Evolutionary conservation across 352 stramenopile species (phyloP).

Genomic region (Phytophthora uliginosa): DNA sequence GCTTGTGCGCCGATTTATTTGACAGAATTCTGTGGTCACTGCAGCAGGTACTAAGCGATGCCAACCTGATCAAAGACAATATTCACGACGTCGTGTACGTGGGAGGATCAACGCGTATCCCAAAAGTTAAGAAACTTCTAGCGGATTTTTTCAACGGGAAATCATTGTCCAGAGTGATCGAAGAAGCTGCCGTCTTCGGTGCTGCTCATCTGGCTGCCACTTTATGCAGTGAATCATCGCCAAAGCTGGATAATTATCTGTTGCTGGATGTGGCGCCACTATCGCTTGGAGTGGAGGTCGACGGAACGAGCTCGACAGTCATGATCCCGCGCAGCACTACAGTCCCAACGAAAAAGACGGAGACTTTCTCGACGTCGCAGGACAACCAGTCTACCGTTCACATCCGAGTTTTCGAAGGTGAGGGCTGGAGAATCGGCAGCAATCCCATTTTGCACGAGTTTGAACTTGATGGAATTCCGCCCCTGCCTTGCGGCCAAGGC

Average conservation of each 20-base stretch:
- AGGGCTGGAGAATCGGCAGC: neutral
- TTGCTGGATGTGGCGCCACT: neutral
- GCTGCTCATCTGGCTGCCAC: neutral
- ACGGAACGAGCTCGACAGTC: neutral
- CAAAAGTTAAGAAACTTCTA: neutral
- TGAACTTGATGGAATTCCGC: neutral
- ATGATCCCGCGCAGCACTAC: neutral
- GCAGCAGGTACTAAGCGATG: neutral
- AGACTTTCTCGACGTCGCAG: neutral
- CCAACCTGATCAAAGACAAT: constrained; percentile 1
- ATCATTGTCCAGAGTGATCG: neutral
- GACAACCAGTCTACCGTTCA: neutral
- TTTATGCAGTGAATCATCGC: neutral
- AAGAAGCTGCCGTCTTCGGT: neutral
- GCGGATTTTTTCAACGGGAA: neutral
- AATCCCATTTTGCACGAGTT: neutral
- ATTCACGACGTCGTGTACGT: neutral
- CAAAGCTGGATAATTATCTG: neutral
- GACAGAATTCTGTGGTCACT: neutral
- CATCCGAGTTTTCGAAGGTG: neutral
- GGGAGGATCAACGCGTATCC: neutral
- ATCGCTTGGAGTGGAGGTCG: neutral
- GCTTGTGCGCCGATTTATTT: neutral
- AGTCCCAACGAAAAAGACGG: neutral
- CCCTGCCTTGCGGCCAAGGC: neutral